Percentiles rank a stretch among this genome's conserved stretches.
phyloP scores from a whole-genome alignment of 2,329 filamentous ascomycete genomes.

The Lizonia empirigonia region DNA sequence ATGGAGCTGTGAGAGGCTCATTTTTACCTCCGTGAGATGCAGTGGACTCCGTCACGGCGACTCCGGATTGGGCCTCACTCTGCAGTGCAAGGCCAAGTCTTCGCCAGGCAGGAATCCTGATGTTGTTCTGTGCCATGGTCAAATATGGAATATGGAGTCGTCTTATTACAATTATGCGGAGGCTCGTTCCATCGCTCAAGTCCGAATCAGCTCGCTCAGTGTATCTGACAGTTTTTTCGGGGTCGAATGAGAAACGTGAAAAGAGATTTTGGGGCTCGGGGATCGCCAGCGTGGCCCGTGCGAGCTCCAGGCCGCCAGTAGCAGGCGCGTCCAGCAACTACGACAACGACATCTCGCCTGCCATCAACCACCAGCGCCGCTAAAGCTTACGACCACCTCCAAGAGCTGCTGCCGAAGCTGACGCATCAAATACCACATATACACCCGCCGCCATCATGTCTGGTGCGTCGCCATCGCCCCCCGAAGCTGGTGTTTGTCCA shows the following conservation, averaged over 20 bases:
- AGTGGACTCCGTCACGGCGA: constrained; percentile 31
- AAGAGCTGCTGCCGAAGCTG: constrained; percentile 39
- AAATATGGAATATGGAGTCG: constrained; percentile 37
- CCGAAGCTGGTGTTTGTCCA: constrained; percentile 20
- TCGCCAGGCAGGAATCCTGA: constrained; percentile 62
- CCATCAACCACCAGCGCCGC: constrained; percentile 30
- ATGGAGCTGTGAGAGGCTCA: constrained; percentile 15
- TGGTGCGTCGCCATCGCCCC: constrained; percentile 40
- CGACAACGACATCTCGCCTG: constrained; percentile 28
- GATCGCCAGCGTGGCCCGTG: constrained; percentile 18
- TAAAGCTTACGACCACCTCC: constrained; percentile 39
- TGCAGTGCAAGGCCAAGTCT: constrained; percentile 65
- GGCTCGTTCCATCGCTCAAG: constrained; percentile 38
- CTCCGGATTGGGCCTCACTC: constrained; percentile 52
- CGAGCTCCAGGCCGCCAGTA: constrained; percentile 43
- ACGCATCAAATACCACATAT: constrained; percentile 32
- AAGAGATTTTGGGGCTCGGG: constrained; percentile 43
- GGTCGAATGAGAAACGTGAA: constrained; percentile 43
- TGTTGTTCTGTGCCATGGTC: constrained; percentile 34
- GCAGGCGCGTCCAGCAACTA: constrained; percentile 38
- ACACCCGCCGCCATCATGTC: constrained; percentile 47
- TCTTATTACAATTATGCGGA: constrained; percentile 26
- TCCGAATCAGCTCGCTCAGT: constrained; percentile 44
- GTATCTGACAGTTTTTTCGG: constrained; percentile 31
- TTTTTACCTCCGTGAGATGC: constrained; percentile 17